Percentiles rank a stretch among this genome's conserved stretches.
Conservation (phyloP, 2,329 filamentous ascomycete genomes). For the Colletotrichum paranaense region DNA sequence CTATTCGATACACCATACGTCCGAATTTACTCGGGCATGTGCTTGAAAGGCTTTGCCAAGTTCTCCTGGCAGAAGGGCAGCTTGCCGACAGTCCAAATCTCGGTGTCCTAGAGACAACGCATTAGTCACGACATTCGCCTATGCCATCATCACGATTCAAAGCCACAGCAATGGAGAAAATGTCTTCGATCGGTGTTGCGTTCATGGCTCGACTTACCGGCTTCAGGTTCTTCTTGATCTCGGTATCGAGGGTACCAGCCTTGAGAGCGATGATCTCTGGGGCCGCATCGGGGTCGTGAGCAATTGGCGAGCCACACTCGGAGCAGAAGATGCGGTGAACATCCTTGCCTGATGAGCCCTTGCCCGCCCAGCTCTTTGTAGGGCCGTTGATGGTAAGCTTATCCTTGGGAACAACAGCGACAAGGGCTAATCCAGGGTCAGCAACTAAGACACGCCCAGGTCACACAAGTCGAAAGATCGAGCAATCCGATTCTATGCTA, state of each 20-base stretch:
- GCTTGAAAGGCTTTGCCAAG: constrained; percentile 70
- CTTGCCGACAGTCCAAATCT: constrained; percentile 78
- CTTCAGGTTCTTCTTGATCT: constrained; percentile 76
- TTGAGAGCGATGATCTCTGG: constrained; percentile 77
- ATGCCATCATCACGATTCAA: not conserved
- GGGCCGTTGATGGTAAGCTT: constrained; percentile 72
- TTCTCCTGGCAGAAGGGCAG: constrained; percentile 77
- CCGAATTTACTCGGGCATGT: constrained; percentile 68
- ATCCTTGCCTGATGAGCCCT: constrained; percentile 68
- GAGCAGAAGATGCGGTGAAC: constrained; percentile 78
- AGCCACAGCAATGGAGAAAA: not conserved
- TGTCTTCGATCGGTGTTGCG: not conserved
- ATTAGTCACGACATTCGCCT: not conserved
- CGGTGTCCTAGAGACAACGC: constrained; percentile 60
- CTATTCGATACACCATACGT: not conserved
- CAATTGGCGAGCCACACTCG: constrained; percentile 77
- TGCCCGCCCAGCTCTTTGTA: constrained; percentile 72
- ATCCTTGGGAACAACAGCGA: constrained; percentile 74
- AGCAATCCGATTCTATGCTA: not conserved
- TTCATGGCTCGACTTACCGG: constrained; percentile 57
- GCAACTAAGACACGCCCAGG: not conserved
- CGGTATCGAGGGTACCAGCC: constrained; percentile 71
- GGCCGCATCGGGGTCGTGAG: constrained; percentile 77
- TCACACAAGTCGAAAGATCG: not conserved
- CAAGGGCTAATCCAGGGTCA: constrained; percentile 62